phyloP scores from a whole-genome alignment of 202 grass and related monocot species.

The Hordeum pubiflorum region DNA sequence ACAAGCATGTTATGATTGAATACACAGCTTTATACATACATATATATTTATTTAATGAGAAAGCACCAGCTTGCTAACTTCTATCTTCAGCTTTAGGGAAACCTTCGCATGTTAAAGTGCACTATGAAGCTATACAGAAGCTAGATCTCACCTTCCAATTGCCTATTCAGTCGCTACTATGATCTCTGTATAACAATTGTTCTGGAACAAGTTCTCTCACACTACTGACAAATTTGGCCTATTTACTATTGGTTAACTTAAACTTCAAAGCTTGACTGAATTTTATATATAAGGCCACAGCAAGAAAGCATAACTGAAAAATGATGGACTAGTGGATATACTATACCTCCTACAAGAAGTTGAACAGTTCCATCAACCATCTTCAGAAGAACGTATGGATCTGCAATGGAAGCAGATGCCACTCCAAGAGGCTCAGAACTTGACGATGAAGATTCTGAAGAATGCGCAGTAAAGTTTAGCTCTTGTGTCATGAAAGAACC shows the following conservation, averaged over 20 bases:
- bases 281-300: not conserved
- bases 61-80: not conserved
- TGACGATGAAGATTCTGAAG: conserved; percentile 53
- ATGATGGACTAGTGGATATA: not conserved
- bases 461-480: conserved; percentile 57
- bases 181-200: not conserved
- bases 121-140: not conserved
- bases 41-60: not conserved
- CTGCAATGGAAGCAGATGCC: conserved; percentile 73
- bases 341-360: conserved; percentile 89
- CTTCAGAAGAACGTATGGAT: conserved; percentile 84
- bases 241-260: not conserved
- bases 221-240: not conserved
- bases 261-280: not conserved
- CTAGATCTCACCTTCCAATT: not conserved
- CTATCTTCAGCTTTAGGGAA: not conserved
- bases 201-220: not conserved
- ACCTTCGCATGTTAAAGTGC: not conserved
- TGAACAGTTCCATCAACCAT: conserved; percentile 93
- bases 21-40: not conserved
- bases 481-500: conserved; percentile 99
- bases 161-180: not conserved
- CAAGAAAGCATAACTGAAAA: not conserved
- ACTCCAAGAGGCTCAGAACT: conserved; percentile 63
- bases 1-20: not conserved